Percentiles rank a stretch among this genome's conserved stretches.
Conservation (phyloP, 2,329 filamentous ascomycete species). For the Monilinia aucupariae region DNA sequence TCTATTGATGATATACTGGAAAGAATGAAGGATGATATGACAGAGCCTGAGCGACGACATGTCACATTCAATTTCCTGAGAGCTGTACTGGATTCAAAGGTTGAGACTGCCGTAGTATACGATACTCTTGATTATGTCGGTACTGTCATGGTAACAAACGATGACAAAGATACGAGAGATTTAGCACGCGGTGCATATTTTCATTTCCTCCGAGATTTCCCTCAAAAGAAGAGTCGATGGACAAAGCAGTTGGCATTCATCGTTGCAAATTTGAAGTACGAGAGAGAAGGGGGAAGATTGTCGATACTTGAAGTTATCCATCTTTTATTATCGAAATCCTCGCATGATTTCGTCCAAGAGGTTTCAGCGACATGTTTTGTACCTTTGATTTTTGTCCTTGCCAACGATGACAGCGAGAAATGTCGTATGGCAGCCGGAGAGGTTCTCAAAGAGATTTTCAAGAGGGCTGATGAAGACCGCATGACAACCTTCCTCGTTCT, state of each 20-base stretch:
- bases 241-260: slow-evolving; percentile 84
- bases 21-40: slow-evolving; percentile 80
- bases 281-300: slow-evolving; percentile 79
- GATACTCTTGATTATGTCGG: slow-evolving; percentile 86
- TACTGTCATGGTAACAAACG: slow-evolving; percentile 91
- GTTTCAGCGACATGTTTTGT: slow-evolving; percentile 77
- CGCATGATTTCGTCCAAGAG: slow-evolving; percentile 75
- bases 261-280: slow-evolving; percentile 84
- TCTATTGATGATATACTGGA: slow-evolving; percentile 78
- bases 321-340: slow-evolving; percentile 78
- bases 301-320: slow-evolving; percentile 92
- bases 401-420: slow-evolving; percentile 81
- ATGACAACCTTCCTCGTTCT: slow-evolving; percentile 64
- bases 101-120: slow-evolving; percentile 83
- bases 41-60: slow-evolving; percentile 86
- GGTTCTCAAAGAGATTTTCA: slow-evolving; percentile 75
- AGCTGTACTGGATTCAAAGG: slow-evolving; percentile 75
- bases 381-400: slow-evolving; percentile 75
- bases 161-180: slow-evolving; percentile 81
- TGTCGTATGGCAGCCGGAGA: slow-evolving; percentile 78
- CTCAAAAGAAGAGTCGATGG: slow-evolving; percentile 85
- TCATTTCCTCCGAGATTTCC: slow-evolving; percentile 91
- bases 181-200: slow-evolving; percentile 85
- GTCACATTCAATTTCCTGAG: slow-evolving; percentile 92
- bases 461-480: slow-evolving; percentile 67